Percentiles rank a stretch among this genome's conserved stretches.
phyloP scores from a whole-genome alignment of 169 alveolate species.

The Cystoisospora suis region DNA sequence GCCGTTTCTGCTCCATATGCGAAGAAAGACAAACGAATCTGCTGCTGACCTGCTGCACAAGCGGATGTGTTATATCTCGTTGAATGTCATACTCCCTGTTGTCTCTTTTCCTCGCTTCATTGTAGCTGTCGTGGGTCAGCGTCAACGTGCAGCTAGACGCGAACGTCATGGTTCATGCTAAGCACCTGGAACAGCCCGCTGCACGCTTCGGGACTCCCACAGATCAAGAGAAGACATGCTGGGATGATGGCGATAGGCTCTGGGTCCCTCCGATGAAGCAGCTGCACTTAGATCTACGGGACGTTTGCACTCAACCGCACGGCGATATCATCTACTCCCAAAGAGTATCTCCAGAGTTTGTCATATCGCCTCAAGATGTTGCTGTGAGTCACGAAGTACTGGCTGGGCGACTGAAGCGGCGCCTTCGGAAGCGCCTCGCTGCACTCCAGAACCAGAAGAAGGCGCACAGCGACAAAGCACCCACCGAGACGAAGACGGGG shows the following conservation, averaged over 20 bases:
- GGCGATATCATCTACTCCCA: not conserved
- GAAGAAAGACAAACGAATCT: too few relatives aligned
- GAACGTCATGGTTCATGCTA: not conserved
- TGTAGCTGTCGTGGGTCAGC: not conserved
- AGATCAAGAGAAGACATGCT: not conserved
- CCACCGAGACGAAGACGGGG: not conserved
- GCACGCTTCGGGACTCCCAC: not conserved
- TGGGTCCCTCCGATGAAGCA: not conserved
- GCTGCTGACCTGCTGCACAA: too few relatives aligned
- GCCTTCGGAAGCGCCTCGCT: not conserved
- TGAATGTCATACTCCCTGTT: not conserved
- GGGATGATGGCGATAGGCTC: not conserved
- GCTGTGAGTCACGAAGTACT: slow-evolving; percentile 16
- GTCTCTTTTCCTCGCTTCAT: too few relatives aligned
- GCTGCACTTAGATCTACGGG: slow-evolving; percentile 25
- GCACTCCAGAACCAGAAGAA: not conserved
- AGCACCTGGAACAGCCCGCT: not conserved
- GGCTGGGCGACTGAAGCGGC: not conserved
- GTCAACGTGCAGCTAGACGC: not conserved
- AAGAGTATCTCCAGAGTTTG: not conserved
- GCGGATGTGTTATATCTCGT: too few relatives aligned
- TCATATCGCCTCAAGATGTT: not conserved
- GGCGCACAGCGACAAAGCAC: not conserved
- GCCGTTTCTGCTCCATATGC: too few relatives aligned
- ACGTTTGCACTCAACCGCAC: not conserved